Base-by-base conservation (phyloP, 202 grass and related monocot species). In the Dendrocalamus latiflorus region DNA sequence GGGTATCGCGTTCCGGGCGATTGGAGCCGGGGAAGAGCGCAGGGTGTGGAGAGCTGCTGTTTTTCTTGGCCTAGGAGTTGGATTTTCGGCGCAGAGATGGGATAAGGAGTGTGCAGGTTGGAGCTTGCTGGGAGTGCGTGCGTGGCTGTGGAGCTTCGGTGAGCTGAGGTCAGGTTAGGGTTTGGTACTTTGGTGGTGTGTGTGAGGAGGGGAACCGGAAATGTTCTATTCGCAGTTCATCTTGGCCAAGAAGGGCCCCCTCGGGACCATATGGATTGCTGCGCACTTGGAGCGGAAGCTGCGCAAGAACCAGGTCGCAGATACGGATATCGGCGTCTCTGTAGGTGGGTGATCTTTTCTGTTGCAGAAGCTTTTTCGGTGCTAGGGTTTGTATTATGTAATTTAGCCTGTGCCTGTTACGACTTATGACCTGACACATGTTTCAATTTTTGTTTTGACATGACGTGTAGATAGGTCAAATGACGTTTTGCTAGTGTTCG, bases 191-290 rank as follows among this genome's bases (percentile, higher is more conserved):
- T 66, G 65, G 58, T 65, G 45, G 62, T 36, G 85, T 17, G 65
- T 4, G 58, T 9, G 37, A 65, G 78, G 66, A 74, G 74, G 63
- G 79, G 30, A 68, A 45, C 43, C 69, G 79, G 88, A 94, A 26
- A 99, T 99, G 93, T 99, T 99, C 86, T 99, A 99, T 75, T 99
- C 97, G 11, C 97, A 99, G 93, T 99, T 99, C 91, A 99, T 99
- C 66, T 89, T 99, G 91, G 97, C 93, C 81, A 99, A 99, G 87
- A 99, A 99, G 71, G 97, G 97, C 10, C 97, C 97, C 3, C 97
- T 96, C 22, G 97, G 93, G 59, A 99, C 97, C 17, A 99, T 99
- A 94, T 99, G 97, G 97, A 99, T 97, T 65, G 93, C 97, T 8
- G 97, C 93, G 16, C 97, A 99, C 88, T 88, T 99, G 81, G 97